Base-by-base conservation (phyloP, 495 filamentous ascomycete genomes). In the Paragyromitra xinjiangensis region DNA sequence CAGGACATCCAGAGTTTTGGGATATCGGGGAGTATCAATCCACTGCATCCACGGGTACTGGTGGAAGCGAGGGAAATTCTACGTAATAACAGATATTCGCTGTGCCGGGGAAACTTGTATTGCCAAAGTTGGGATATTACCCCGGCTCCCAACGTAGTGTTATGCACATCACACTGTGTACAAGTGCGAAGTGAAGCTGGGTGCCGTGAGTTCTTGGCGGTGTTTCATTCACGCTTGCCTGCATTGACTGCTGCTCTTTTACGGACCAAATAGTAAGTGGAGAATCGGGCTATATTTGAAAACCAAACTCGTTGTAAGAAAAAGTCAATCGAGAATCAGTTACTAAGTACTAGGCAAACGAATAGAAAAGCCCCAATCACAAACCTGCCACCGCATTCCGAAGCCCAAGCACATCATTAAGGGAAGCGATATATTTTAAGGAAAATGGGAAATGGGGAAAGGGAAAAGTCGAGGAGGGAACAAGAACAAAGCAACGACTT, bases 401-500 rank as follows among this genome's bases (percentile, higher is more conserved):
- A 29, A 40, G n/a, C 22, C 61, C 40, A 65, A 77, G 68, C 68
- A 50, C 50, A 42, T 73, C 71, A 76, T 77, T 77, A 77, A 64
- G 51, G 61, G 40, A 55, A 65, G 63, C 29, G 7, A 66, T 34
- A 77, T 64, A 71, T 29, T 45, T 29, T n/a, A 65, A 44, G 34
- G 45, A 45, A 75, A 67, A 58, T 71, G 45, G 50, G 69, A 63
- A 48, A 79, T 29, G 68, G 65, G 34, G 24, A 64, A 72, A 42
- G 4, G 61, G 68, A 42, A 66, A 65, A 73, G 50, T 48, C 37
- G 70, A 73, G 61, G 40, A 58, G 66, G 58, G 39, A 40, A 72
- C 68, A 44, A 37, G 51, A 58, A 64, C 59, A 76, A 76, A 73
- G 48, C 53, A 77, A 77, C 74, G 74, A 77, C 62, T 77, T 77